These are phyloP conservation scores for Fusarium keratoplasticum DNA, from an alignment of 2,329 filamentous ascomycete species.

Conservation along the genomic window DNA sequence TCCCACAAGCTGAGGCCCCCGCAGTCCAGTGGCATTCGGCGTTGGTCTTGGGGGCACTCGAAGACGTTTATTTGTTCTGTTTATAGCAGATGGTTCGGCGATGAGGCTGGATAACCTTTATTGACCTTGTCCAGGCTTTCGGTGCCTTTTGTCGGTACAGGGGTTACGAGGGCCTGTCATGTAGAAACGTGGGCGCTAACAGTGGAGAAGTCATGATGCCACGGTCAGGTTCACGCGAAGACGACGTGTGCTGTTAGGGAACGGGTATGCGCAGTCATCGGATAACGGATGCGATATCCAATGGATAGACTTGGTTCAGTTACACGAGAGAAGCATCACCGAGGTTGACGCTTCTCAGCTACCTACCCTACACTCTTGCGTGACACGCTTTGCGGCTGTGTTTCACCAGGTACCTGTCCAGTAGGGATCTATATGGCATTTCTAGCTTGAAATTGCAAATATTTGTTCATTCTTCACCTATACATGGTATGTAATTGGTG, in stretches of 20 bases:
- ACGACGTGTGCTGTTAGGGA: neutral
- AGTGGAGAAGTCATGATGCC: slow-evolving; percentile 14
- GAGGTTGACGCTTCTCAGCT: neutral
- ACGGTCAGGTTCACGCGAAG: neutral
- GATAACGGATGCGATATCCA: neutral
- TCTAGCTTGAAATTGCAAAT: neutral
- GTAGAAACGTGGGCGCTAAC: neutral
- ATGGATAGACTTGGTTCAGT: neutral
- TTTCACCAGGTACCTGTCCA: neutral
- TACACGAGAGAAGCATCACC: neutral
- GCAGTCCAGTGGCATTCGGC: neutral
- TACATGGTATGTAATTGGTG: neutral
- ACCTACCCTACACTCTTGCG: neutral
- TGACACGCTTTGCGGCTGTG: neutral
- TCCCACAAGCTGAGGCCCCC: slow-evolving; percentile 24
- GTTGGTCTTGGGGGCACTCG: neutral
- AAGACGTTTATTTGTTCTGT: neutral
- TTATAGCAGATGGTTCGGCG: neutral
- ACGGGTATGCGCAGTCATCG: neutral
- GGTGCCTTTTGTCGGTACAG: neutral
- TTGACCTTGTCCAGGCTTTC: neutral
- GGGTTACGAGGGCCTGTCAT: neutral
- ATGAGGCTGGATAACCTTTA: neutral
- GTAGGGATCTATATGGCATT: neutral
- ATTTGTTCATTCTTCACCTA: neutral